Evolutionary conservation across 805 yeast species (phyloP).

Genomic region (Ogataea pignaliae): DNA sequence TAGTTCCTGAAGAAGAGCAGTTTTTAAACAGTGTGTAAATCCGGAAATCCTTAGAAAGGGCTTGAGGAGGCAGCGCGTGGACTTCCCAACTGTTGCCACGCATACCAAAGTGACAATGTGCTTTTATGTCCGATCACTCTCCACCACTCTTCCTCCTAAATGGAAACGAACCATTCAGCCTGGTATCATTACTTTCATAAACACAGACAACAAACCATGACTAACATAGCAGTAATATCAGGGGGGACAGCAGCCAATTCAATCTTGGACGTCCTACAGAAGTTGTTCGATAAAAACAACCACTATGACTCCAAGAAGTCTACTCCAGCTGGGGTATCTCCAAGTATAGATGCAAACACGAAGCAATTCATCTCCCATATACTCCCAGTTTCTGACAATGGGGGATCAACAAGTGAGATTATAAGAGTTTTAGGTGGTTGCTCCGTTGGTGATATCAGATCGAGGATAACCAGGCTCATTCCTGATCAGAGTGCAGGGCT

Average conservation of each 20-base stretch:
- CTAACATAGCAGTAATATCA: slow-evolving; percentile 42
- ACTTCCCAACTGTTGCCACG: no score
- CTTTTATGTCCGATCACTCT: no score
- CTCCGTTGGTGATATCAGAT: slow-evolving; percentile 89
- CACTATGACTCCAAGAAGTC: no score
- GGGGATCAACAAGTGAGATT: slow-evolving; percentile 91
- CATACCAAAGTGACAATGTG: no score
- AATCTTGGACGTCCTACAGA: slow-evolving; percentile 53
- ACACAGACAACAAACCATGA: slow-evolving; percentile 10
- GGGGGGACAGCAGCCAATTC: slow-evolving; percentile 90
- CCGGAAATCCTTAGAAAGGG: no score
- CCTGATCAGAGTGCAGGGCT: slow-evolving; percentile 42
- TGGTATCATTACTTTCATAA: no score
- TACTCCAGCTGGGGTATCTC: background rate
- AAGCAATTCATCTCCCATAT: slow-evolving; percentile 50
- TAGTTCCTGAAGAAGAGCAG: no score
- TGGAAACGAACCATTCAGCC: no score
- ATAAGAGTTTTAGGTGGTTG: slow-evolving; percentile 88
- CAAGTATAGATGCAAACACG: background rate
- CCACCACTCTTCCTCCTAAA: no score
- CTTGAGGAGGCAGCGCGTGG: no score
- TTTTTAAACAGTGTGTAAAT: no score
- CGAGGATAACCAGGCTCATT: slow-evolving; percentile 71
- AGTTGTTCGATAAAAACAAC: slow-evolving; percentile 26
- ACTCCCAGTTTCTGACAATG: slow-evolving; percentile 86